Evolutionary conservation across 495 filamentous ascomycete species (phyloP), one percentile per base, ranked within the genome.

Genomic region (Geopyxis carbonaria): DNA sequence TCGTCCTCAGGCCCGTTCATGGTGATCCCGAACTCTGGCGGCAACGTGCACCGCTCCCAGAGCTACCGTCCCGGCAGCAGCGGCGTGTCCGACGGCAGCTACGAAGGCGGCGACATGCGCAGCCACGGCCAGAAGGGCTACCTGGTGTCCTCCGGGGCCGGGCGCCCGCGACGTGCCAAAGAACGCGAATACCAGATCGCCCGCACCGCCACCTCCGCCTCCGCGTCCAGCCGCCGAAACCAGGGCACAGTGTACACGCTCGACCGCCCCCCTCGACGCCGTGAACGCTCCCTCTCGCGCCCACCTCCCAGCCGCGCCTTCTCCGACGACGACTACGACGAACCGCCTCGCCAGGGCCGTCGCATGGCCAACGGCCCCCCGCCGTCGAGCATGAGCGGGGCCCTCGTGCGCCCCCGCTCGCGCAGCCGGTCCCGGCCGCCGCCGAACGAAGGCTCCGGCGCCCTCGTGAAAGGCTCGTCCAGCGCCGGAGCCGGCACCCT

Each of bases 401-500:
- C 51, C 13, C 31, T 54, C 9, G 49, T 53, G 25, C 53, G 50
- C 28, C 27, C 50, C 22, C 51, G 49, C 34, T 53, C 50, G 16
- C 49, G 49, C 14, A 52, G 48, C 13, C 37, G 42, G 15, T 49
- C 50, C 27, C 44, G 43, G 5, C 45, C 43, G 13, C 51, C 50
- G 9, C n/a, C n/a, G 35, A 40, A 8, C 45, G 41, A n/a, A 45
- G 48, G 30, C 38, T 34, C 6, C 46, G 45, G 21, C 35, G 18
- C 11, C 44, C 27, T 7, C 11, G 20, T 21, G 41, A 40, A 11
- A 40, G 24, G 23, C n/a, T 53, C 51, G 8, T 36, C 29, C 28
- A 37, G 35, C 2, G 47, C 45, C 5, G 50, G 43, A 22, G 35
- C 27, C n/a, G 48, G 15, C 23, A 38, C 15, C 45, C 40, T 27